These are phyloP conservation scores for Epichloe scottii DNA, from an alignment of 2,329 filamentous ascomycete genomes.

Conservation along the genomic window DNA sequence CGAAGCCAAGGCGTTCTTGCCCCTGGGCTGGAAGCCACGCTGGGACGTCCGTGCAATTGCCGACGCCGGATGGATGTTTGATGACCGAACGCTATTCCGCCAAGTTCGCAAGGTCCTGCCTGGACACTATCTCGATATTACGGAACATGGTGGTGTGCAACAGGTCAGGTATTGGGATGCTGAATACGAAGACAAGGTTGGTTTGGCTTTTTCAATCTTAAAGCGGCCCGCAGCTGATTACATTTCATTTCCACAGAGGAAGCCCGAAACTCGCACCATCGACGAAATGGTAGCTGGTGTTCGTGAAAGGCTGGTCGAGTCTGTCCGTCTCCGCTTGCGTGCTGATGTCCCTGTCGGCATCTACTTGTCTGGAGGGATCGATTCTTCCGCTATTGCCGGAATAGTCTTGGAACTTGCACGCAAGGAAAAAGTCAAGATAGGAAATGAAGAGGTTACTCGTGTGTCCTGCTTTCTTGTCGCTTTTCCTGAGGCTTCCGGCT, in stretches of 20 bases:
- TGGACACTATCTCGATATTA: slow-evolving; percentile 29
- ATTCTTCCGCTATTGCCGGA: slow-evolving; percentile 37
- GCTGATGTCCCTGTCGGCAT: neutral
- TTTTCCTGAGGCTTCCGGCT: slow-evolving; percentile 21
- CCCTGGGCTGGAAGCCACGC: slow-evolving; percentile 36
- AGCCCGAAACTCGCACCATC: slow-evolving; percentile 28
- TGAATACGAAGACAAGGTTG: slow-evolving; percentile 38
- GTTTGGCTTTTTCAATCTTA: neutral
- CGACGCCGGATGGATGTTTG: slow-evolving; percentile 30
- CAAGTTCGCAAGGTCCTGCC: slow-evolving; percentile 32
- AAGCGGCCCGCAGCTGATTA: neutral
- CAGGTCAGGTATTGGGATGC: slow-evolving; percentile 39
- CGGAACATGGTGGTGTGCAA: slow-evolving; percentile 21
- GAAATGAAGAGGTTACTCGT: slow-evolving; percentile 23
- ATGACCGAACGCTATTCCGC: slow-evolving; percentile 35
- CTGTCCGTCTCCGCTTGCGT: neutral
- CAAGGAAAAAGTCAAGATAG: slow-evolving; percentile 32
- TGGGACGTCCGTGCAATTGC: slow-evolving; percentile 38
- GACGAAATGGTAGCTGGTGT: slow-evolving; percentile 31
- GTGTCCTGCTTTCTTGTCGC: slow-evolving; percentile 35
- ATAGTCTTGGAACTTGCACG: slow-evolving; percentile 40
- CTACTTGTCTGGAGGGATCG: neutral
- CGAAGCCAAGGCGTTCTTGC: slow-evolving; percentile 40
- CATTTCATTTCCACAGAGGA: slow-evolving; percentile 9
- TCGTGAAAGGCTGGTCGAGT: neutral